Evolutionary conservation across 2,329 filamentous ascomycete species (phyloP).

Genomic region (Raffaelea ambrosiae): DNA sequence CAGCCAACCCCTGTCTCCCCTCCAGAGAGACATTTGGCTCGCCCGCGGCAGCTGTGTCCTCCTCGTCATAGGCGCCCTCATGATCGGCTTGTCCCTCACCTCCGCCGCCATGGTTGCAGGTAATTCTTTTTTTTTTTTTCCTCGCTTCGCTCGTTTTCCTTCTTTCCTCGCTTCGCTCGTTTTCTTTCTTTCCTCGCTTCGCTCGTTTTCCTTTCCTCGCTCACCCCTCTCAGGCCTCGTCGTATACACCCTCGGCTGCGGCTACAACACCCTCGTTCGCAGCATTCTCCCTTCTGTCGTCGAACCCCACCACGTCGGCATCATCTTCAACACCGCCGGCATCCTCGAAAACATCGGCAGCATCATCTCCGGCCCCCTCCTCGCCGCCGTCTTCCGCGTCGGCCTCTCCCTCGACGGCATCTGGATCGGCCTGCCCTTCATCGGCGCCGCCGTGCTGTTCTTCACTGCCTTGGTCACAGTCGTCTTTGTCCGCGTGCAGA

Average conservation of each 20-base stretch:
- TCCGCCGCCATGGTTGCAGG: background rate
- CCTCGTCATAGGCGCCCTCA: background rate
- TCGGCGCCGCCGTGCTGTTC: constrained; percentile 1
- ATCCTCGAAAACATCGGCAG: constrained; percentile 3
- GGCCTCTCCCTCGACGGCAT: constrained; percentile 1
- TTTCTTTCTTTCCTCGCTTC: too few species aligned
- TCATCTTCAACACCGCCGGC: background rate
- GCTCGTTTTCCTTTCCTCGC: too few species aligned
- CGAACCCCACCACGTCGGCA: background rate
- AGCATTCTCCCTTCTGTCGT: constrained; percentile 1
- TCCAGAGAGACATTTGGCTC: background rate
- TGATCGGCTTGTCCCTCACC: background rate
- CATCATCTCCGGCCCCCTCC: constrained; percentile 1
- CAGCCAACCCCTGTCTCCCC: too few species aligned
- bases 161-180: too few species aligned
- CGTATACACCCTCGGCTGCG: constrained; percentile 2
- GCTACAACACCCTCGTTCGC: constrained; percentile 1
- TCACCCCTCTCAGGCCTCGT: background rate
- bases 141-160: too few species aligned
- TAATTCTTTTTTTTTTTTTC: too few species aligned
- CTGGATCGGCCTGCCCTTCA: constrained; percentile 4
- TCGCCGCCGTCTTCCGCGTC: constrained; percentile 2
- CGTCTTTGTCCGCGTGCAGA: too few species aligned
- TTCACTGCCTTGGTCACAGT: background rate
- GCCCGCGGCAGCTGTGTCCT: background rate